phyloP scores from a whole-genome alignment of 768 basidiomycete genomes.

The Crepidotus variabilis region DNA sequence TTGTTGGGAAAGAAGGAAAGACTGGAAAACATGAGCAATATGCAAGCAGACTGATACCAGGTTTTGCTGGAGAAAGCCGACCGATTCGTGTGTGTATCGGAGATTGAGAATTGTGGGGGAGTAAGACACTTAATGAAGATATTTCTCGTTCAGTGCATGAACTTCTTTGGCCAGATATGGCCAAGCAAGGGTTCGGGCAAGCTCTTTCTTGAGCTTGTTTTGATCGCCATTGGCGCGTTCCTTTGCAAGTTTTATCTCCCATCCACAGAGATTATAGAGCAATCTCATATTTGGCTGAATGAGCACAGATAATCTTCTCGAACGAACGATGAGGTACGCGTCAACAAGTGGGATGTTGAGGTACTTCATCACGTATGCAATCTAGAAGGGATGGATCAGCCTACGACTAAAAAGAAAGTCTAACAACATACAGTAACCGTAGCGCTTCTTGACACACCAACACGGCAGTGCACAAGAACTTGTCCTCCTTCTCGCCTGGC shows the following conservation, averaged over 20 bases:
- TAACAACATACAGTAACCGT: conserved; percentile 72
- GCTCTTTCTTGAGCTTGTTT: conserved; percentile 47
- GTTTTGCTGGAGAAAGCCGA: not conserved
- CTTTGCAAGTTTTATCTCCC: conserved; percentile 91
- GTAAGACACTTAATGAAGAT: conserved; percentile 36
- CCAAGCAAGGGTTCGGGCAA: conserved; percentile 74
- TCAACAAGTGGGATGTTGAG: conserved; percentile 82
- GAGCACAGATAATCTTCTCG: conserved; percentile 82
- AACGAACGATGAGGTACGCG: conserved; percentile 91
- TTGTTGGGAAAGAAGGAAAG: not conserved
- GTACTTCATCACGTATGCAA: conserved; percentile 97
- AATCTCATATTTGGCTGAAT: conserved; percentile 97
- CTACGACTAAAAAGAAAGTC: conserved; percentile 1
- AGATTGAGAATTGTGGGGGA: not conserved
- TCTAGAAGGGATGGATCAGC: conserved; percentile 36
- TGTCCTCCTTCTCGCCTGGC: conserved; percentile 82
- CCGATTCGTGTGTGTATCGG: no score
- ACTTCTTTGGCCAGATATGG: conserved; percentile 84
- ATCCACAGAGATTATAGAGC: conserved; percentile 90
- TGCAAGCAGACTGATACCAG: not conserved
- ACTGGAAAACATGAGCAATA: not conserved
- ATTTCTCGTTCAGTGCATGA: conserved; percentile 83
- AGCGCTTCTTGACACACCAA: conserved; percentile 95
- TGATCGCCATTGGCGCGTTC: conserved; percentile 58
- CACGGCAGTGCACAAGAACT: conserved; percentile 94